phyloP scores from a whole-genome alignment of 2,329 filamentous ascomycete genomes.

The Lecanicillium sp. region DNA sequence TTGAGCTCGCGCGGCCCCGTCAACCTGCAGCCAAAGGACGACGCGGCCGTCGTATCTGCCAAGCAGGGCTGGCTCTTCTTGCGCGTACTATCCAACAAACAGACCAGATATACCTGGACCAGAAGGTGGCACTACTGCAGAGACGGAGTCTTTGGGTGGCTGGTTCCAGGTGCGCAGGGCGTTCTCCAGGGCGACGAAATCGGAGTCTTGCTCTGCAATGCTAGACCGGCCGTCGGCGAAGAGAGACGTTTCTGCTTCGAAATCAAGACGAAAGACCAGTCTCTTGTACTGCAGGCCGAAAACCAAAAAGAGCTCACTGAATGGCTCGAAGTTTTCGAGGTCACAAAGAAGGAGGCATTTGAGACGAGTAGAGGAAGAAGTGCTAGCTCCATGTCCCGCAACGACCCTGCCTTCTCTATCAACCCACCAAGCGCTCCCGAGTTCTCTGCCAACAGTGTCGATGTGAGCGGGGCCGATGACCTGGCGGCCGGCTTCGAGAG shows the following conservation, averaged over 20 bases:
- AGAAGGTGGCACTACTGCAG: constrained; percentile 94
- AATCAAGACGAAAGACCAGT: constrained; percentile 94
- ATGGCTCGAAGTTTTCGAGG: constrained; percentile 90
- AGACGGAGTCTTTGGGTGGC: constrained; percentile 91
- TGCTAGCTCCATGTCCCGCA: constrained; percentile 38
- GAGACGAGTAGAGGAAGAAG: constrained; percentile 60
- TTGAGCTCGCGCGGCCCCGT: constrained; percentile 66
- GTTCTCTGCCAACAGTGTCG: constrained; percentile 74
- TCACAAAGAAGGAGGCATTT: constrained; percentile 87
- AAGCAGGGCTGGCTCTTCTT: constrained; percentile 96
- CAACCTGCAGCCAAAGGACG: constrained; percentile 49
- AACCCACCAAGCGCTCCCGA: constrained; percentile 82
- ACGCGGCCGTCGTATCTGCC: constrained; percentile 53
- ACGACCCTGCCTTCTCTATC: constrained; percentile 83
- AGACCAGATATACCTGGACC: constrained; percentile 82
- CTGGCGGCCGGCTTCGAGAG: constrained; percentile 45
- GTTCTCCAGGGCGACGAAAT: constrained; percentile 96
- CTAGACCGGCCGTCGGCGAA: constrained; percentile 84
- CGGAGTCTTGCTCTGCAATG: constrained; percentile 87
- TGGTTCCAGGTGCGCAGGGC: constrained; percentile 76
- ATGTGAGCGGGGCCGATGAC: constrained; percentile 53
- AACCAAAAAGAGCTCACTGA: constrained; percentile 88
- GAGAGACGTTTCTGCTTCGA: constrained; percentile 97
- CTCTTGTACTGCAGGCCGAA: constrained; percentile 84
- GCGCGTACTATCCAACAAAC: constrained; percentile 76